A percentile compares a stretch with the other conserved stretches of the same genome.
Evolutionary conservation across 176 grass and related monocot species (phyloP).

Genomic region (Aegilops tauschii): DNA sequence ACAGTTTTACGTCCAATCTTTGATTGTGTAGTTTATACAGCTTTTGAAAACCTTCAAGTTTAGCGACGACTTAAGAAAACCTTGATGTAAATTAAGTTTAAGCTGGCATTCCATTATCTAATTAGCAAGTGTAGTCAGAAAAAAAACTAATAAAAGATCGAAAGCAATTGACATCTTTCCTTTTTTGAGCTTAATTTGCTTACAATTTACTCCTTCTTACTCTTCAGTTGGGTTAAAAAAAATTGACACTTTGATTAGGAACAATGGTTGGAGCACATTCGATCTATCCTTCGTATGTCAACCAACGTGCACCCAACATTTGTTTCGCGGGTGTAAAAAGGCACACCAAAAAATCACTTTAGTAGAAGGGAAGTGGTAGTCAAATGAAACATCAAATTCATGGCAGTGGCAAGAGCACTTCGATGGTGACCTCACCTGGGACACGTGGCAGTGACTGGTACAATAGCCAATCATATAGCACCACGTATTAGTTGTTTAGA

Average conservation of each 20-base stretch:
- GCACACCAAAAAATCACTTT: background rate
- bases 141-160: too few relatives aligned
- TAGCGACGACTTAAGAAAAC: too few relatives aligned
- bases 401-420: background rate
- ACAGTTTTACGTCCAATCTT: too few relatives aligned
- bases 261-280: background rate
- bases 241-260: too few relatives aligned
- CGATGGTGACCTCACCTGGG: background rate
- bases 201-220: too few relatives aligned
- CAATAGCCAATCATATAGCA: background rate
- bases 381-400: background rate
- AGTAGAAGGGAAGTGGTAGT: background rate
- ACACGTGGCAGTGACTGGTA: background rate
- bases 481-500: background rate
- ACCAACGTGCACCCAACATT: background rate
- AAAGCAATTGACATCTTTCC: background rate
- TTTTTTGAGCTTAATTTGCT: too few relatives aligned
- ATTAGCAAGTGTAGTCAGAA: background rate
- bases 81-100: too few relatives aligned
- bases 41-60: too few relatives aligned
- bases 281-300: background rate
- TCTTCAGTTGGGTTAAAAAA: too few relatives aligned
- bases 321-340: background rate
- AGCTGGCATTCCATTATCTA: too few relatives aligned
- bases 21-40: too few relatives aligned